These are phyloP conservation scores for Lanmaoa rubissima DNA, from an alignment of 768 basidiomycete species.

Conservation along the genomic window DNA sequence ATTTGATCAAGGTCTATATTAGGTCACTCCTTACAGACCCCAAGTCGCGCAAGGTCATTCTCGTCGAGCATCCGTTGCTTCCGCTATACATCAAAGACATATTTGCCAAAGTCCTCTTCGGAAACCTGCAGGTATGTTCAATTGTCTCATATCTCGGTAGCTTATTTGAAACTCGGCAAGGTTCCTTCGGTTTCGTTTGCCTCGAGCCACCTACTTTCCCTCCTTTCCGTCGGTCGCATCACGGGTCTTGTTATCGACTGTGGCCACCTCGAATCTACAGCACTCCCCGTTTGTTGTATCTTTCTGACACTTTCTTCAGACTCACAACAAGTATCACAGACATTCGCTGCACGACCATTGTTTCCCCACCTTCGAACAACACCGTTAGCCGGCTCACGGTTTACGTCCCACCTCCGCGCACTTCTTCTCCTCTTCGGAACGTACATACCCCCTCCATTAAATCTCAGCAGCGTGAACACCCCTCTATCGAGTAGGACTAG, in stretches of 20 bases:
- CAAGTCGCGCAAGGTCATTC: conserved; percentile 90
- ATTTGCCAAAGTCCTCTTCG: conserved; percentile 82
- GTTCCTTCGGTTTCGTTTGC: conserved; percentile 95
- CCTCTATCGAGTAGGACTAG: conserved; percentile 60
- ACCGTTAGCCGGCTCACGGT: conserved; percentile 80
- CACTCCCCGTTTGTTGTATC: conserved; percentile 67
- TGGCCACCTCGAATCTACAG: conserved; percentile 87
- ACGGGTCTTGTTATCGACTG: conserved; percentile 93
- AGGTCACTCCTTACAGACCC: conserved; percentile 94
- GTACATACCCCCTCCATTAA: conserved; percentile 79
- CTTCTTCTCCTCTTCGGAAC: conserved; percentile 82
- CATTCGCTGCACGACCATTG: conserved; percentile 85
- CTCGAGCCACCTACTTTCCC: conserved; percentile 79
- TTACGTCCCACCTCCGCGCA: conserved; percentile 75
- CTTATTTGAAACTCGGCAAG: conserved; percentile 38
- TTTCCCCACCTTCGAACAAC: conserved; percentile 82
- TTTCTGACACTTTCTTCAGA: not conserved
- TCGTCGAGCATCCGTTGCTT: conserved; percentile 87
- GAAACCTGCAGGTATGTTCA: conserved; percentile 72
- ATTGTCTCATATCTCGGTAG: not conserved
- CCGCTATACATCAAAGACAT: conserved; percentile 86
- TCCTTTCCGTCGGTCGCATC: conserved; percentile 83
- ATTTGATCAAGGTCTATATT: conserved; percentile 23
- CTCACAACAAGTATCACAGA: conserved; percentile 46
- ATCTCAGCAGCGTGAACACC: conserved; percentile 61